Conservation (phyloP, 352 stramenopile genomes). For the Phytophthora podocarpi region DNA sequence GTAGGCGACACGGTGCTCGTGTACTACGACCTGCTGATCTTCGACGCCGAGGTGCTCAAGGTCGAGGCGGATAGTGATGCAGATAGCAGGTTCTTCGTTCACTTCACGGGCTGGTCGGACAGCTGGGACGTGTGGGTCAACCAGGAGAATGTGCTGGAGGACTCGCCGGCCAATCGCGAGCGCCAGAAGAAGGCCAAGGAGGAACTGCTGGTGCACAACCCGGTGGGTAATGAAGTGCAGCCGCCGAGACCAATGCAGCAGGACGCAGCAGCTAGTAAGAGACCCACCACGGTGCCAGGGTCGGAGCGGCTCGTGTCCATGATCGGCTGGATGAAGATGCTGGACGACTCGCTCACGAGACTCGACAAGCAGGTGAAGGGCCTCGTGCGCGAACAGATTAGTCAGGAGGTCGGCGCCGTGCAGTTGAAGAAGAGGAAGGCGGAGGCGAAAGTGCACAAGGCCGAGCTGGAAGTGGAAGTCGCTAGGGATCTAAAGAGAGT, state of each 20-base stretch:
- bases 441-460: constrained; percentile 36
- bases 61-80: background rate
- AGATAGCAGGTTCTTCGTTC: constrained; percentile 19
- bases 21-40: constrained; percentile 43
- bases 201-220: constrained; percentile 25
- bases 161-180: constrained; percentile 30
- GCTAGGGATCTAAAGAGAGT: constrained; percentile 38
- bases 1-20: constrained; percentile 34
- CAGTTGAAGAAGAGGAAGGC: constrained; percentile 34
- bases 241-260: constrained; percentile 10
- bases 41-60: constrained; percentile 30
- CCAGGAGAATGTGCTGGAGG: constrained; percentile 31
- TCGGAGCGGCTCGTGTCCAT: constrained; percentile 30
- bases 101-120: constrained; percentile 34
- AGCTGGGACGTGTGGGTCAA: constrained; percentile 33
- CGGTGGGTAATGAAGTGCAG: background rate
- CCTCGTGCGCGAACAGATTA: constrained; percentile 27
- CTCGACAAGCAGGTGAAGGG: constrained; percentile 36
- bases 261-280: constrained; percentile 15
- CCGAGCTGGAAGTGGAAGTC: constrained; percentile 34
- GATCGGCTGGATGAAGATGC: constrained; percentile 39
- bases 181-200: constrained; percentile 34
- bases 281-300: constrained; percentile 21
- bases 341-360: constrained; percentile 32
- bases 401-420: constrained; percentile 17